phyloP scores from a whole-genome alignment of 1,139 yeast species.

The Sugiyamaella xylanicola region DNA sequence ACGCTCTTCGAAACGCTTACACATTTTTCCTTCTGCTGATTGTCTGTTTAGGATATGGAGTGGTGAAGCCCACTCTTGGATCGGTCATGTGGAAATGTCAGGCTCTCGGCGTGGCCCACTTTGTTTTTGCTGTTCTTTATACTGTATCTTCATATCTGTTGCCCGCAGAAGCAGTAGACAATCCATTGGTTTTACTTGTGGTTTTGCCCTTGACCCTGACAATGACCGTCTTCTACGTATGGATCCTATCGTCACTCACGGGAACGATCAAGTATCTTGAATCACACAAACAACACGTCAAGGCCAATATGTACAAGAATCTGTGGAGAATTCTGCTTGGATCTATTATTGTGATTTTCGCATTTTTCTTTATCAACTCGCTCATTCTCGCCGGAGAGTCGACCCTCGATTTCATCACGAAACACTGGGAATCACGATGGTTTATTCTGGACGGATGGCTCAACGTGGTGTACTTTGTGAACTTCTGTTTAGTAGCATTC shows the following conservation, averaged over 20 bases:
- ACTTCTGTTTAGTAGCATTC: conserved; percentile 82
- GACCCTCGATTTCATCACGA: conserved; percentile 74
- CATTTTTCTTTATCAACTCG: conserved; percentile 71
- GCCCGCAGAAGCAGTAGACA: conserved; percentile 50
- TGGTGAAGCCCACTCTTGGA: conserved; percentile 80
- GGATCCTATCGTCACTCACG: conserved; percentile 72
- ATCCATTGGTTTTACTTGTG: conserved; percentile 50
- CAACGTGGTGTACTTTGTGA: conserved; percentile 78
- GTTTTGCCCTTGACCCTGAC: conserved; percentile 72
- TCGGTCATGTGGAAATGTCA: conserved; percentile 79
- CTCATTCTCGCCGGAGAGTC: conserved; percentile 75
- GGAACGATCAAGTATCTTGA: conserved; percentile 71
- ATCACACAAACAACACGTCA: conserved; percentile 89
- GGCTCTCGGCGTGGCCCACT: conserved; percentile 72
- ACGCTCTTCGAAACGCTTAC: conserved; percentile 80
- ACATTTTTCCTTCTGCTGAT: conserved; percentile 84
- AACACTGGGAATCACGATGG: conserved; percentile 90
- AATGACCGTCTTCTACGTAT: conserved; percentile 70
- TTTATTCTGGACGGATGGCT: conserved; percentile 95
- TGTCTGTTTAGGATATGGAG: conserved; percentile 91
- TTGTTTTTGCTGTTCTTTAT: conserved; percentile 65
- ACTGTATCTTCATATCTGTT: conserved; percentile 67
- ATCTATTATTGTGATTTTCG: conserved; percentile 59
- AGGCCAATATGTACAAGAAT: conserved; percentile 80
- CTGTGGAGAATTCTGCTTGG: conserved; percentile 73